Evolutionary conservation across 352 stramenopile species (phyloP).

Genomic region (Blastocystis sp.): DNA sequence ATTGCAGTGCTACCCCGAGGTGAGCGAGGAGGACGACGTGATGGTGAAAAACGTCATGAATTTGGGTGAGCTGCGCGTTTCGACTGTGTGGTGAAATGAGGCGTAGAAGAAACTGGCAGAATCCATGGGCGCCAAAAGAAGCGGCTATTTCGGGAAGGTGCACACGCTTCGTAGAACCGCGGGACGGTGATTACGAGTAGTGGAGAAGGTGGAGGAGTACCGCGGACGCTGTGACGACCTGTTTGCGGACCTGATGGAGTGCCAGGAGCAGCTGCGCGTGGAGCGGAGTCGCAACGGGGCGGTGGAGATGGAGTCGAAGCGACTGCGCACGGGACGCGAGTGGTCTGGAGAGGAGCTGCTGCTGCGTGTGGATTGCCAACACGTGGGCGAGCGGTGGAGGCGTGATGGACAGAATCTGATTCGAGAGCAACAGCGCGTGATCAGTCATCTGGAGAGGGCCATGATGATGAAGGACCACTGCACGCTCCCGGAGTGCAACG

Average conservation of each 20-base stretch:
- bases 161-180: too few species aligned
- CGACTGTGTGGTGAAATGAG: too few species aligned
- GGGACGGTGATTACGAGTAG: background rate
- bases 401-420: conserved; percentile 35
- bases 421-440: conserved; percentile 29
- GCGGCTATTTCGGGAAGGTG: too few species aligned
- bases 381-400: background rate
- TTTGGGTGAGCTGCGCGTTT: too few species aligned
- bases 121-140: too few species aligned
- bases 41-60: too few species aligned
- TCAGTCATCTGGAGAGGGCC: background rate
- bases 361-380: conserved; percentile 34
- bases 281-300: background rate
- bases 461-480: background rate
- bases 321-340: background rate
- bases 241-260: conserved; percentile 47
- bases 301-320: background rate
- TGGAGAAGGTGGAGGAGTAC: conserved; percentile 25
- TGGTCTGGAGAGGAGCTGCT: background rate
- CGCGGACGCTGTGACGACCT: conserved; percentile 40
- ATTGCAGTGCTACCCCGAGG: background rate
- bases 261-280: conserved; percentile 35
- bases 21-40: too few species aligned
- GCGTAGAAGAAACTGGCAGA: too few species aligned
- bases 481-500: background rate